These are phyloP conservation scores for Hypoxylon sp. DNA, from an alignment of 2,329 filamentous ascomycete species.

Conservation along the genomic window DNA sequence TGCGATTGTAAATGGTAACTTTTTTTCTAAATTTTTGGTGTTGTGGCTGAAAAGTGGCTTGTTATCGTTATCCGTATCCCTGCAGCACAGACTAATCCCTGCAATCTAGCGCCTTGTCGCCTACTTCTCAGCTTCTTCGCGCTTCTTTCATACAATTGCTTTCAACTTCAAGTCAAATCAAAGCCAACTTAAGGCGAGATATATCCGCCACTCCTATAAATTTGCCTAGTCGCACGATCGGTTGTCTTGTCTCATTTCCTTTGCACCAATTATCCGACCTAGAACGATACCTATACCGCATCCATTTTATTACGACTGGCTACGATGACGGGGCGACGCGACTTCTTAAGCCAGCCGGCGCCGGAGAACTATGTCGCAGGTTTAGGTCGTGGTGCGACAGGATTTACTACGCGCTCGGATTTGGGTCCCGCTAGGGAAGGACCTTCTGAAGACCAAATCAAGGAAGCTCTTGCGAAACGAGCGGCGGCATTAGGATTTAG, in stretches of 20 bases:
- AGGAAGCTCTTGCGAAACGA: conserved; percentile 94
- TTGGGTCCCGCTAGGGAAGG: conserved; percentile 95
- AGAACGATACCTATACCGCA: neutral
- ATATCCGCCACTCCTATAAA: neutral
- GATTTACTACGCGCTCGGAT: conserved; percentile 97
- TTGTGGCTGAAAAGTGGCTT: conserved; percentile 35
- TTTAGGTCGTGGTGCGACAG: conserved; percentile 96
- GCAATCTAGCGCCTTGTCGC: conserved; percentile 19
- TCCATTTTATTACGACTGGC: conserved; percentile 3
- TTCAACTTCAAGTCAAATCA: conserved; percentile 20
- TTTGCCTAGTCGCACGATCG: neutral
- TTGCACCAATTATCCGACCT: neutral
- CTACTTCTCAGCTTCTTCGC: conserved; percentile 19
- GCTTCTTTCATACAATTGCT: conserved; percentile 12
- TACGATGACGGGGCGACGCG: conserved; percentile 75
- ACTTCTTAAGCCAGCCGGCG: conserved; percentile 90
- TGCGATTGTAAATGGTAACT: conserved; percentile 32
- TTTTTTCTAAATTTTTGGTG: conserved; percentile 38
- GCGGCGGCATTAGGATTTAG: conserved; percentile 84
- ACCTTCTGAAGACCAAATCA: conserved; percentile 97
- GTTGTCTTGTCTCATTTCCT: conserved; percentile 4
- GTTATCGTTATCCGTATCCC: conserved; percentile 33
- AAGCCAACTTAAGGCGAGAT: neutral
- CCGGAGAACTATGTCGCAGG: conserved; percentile 94
- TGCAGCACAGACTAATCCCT: conserved; percentile 22